Evolutionary conservation across 2,329 filamentous ascomycete genomes (phyloP), one percentile per base, ranked within the genome.

Genomic region (Tolypocladium ophioglossoides): DNA sequence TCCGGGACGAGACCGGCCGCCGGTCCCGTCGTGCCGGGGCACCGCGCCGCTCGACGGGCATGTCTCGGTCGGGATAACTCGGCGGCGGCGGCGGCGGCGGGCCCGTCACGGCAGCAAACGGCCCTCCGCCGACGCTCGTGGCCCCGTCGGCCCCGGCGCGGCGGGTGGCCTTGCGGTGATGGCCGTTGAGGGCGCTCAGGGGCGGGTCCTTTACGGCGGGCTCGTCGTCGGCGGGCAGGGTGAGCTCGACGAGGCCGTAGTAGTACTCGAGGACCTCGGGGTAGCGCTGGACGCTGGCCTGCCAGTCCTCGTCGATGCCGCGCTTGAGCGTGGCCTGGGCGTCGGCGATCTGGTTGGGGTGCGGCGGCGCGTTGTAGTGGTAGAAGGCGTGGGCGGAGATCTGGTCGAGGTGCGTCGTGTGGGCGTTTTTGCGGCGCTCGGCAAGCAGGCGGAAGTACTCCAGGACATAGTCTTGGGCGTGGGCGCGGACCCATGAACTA

Each of bases 231-330:
- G 71, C 70, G 0, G 87, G 87, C 5, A 89, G 69, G 24, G 75
- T 79, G 55, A 90, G 67, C 53, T 84, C 80, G 38, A 91, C 84
- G 39, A 91, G 73, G 56, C 81, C 77, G 69, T 86, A 91, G 66
- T 87, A 91, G 69, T 91, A 90, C 68, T 90, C 85, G 53, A 92
- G 74, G n/a, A 91, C 84, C 65, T 91, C 86, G 5, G 87, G 88
- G 62, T 91, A 92, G 53, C 84, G 79, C 62, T 89, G 80, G 40
- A 91, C 87, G 50, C 84, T 86, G 34, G 80, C 77, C 62, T 85
- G 80, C 87, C 87, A 92, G 71, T 91, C 87, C 57, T 87, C 84
- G 62, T 91, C 86, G 62, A 91, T 86, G 57, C 86, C 86, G 51
- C 82, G 78, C 70, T 89, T 89, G 57, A 89, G 75, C 50, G 78